phyloP scores from a whole-genome alignment of 2,329 filamentous ascomycete species.

The Pestalotiopsis sp. region DNA sequence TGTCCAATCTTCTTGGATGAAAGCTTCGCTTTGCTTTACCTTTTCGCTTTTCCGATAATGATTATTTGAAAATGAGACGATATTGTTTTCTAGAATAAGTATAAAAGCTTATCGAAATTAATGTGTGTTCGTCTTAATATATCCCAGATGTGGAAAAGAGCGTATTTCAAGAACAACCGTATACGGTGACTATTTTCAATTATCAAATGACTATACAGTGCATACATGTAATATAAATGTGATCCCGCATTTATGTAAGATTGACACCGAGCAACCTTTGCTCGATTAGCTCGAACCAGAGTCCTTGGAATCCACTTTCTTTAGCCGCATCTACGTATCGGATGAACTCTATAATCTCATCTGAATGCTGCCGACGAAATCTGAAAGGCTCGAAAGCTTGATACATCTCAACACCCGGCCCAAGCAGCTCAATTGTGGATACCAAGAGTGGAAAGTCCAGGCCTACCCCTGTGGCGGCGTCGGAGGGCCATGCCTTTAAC shows the following conservation, averaged over 20 bases:
- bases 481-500: slow-evolving; percentile 7
- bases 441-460: slow-evolving; percentile 12
- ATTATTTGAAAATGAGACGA: too few species aligned
- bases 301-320: slow-evolving; percentile 9
- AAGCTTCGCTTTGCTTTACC: too few species aligned
- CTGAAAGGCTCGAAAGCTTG: slow-evolving; percentile 5
- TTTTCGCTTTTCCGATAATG: too few species aligned
- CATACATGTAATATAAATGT: too few species aligned
- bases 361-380: slow-evolving; percentile 4
- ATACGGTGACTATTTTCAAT: too few species aligned
- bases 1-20: too few species aligned
- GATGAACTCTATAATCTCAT: slow-evolving; percentile 8
- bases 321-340: background rate
- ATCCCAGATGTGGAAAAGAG: too few species aligned
- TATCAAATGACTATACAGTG: too few species aligned
- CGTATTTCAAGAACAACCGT: too few species aligned
- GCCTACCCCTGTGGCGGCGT: background rate
- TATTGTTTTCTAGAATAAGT: too few species aligned
- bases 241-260: background rate
- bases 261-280: slow-evolving; percentile 10
- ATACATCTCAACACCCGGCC: background rate
- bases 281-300: slow-evolving; percentile 14
- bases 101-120: too few species aligned
- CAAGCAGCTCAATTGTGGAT: slow-evolving; percentile 6
- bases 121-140: too few species aligned